These are phyloP conservation scores for Fusarium bactridioides DNA, from an alignment of 2,329 filamentous ascomycete species.

Conservation along the genomic window DNA sequence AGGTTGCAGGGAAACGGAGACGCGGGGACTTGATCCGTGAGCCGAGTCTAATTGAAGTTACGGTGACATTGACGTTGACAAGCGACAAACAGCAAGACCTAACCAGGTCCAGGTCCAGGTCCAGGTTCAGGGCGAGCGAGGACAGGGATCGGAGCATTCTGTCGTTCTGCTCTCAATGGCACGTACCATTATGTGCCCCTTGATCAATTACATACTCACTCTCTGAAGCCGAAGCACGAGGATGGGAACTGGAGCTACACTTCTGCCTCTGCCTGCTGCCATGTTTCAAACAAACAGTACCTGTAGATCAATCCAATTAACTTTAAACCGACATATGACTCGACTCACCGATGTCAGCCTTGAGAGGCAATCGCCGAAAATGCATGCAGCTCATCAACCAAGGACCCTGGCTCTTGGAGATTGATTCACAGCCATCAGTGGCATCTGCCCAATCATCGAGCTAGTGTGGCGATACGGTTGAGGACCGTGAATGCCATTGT, in stretches of 20 bases:
- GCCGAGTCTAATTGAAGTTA: constrained; percentile 7
- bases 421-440: background rate
- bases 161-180: background rate
- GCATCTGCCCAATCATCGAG: background rate
- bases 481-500: background rate
- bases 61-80: constrained; percentile 6
- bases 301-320: background rate
- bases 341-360: background rate
- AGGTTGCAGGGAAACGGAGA: constrained; percentile 6
- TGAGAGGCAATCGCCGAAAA: constrained; percentile 13
- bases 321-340: background rate
- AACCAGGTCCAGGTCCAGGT: background rate
- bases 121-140: background rate
- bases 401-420: constrained; percentile 5
- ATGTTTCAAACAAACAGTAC: constrained; percentile 3
- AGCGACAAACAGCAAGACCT: background rate
- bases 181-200: constrained; percentile 14
- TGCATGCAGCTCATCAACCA: constrained; percentile 4
- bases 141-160: constrained; percentile 11
- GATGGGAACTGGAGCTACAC: background rate
- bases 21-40: constrained; percentile 20
- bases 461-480: background rate
- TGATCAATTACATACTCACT: background rate
- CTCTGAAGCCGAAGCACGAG: background rate
- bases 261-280: background rate